These are phyloP conservation scores for Ceratonia siliqua DNA, from an alignment of 306 rosid genomes.

Conservation along the genomic window DNA sequence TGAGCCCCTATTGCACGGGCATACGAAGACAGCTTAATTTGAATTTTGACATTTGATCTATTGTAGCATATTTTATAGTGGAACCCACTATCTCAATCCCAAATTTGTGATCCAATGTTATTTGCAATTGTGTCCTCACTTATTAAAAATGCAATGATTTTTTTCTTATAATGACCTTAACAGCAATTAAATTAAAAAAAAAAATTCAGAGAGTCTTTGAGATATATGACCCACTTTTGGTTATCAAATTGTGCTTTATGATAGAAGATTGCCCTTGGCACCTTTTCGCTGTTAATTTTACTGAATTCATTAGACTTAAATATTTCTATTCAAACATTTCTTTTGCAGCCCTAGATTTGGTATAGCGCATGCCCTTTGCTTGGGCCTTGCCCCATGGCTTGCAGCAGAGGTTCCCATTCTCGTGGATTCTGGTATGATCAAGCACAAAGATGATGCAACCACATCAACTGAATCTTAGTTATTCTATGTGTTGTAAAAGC, in stretches of 20 bases:
- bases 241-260: not conserved
- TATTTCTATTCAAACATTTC: slow-evolving; percentile 26
- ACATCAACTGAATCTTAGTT: slow-evolving; percentile 75
- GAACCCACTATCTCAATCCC: not conserved
- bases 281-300: not conserved
- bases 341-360: slow-evolving; percentile 95
- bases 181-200: not conserved
- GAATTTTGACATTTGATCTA: not conserved
- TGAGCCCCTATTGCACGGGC: not conserved
- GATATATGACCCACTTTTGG: not conserved
- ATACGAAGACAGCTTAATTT: not conserved
- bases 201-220: not conserved
- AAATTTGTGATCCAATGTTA: not conserved
- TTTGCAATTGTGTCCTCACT: slow-evolving; percentile 11
- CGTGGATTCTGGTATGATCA: slow-evolving; percentile 98
- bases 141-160: not conserved
- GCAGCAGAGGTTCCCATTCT: slow-evolving; percentile 97
- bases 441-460: slow-evolving; percentile 93
- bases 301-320: slow-evolving; percentile 29
- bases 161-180: not conserved
- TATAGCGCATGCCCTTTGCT: slow-evolving; percentile 94
- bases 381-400: slow-evolving; percentile 99
- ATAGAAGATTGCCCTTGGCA: not conserved
- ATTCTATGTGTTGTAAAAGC: slow-evolving; percentile 17
- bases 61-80: slow-evolving; percentile 9